Evolutionary conservation across 225 moss, liverwort and hornwort genomes (phyloP).

Genomic region (Takakia lepidozioides): DNA sequence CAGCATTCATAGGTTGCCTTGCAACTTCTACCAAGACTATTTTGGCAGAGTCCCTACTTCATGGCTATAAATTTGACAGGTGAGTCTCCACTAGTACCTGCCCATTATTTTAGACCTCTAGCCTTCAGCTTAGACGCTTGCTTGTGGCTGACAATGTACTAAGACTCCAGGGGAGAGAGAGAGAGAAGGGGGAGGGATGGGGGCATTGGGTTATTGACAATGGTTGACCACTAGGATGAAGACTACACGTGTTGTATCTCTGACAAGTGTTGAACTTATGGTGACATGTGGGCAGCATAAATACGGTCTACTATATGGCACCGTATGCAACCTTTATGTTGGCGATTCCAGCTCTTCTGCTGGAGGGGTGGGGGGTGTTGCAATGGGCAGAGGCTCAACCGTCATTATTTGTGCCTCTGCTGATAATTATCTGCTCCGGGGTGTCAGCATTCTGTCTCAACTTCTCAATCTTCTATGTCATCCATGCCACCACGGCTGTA

Average conservation of each 20-base stretch:
- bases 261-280: too few relatives aligned
- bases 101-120: too few relatives aligned
- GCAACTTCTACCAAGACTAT: constrained; percentile 82
- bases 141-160: too few relatives aligned
- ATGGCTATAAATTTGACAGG: constrained; percentile 82
- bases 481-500: constrained; percentile 72
- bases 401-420: constrained; percentile 26
- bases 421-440: constrained; percentile 60
- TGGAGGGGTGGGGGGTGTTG: constrained; percentile 52
- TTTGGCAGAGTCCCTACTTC: constrained; percentile 66
- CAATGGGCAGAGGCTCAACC: constrained; percentile 28
- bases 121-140: too few relatives aligned
- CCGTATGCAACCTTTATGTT: constrained; percentile 78
- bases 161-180: too few relatives aligned
- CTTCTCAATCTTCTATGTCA: constrained; percentile 79
- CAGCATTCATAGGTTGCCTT: constrained; percentile 69
- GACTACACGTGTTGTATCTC: too few relatives aligned
- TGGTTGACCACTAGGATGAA: too few relatives aligned
- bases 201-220: too few relatives aligned
- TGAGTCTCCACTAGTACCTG: too few relatives aligned
- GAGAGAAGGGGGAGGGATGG: too few relatives aligned
- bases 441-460: constrained; percentile 72
- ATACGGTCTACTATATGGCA: constrained; percentile 81
- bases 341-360: constrained; percentile 45
- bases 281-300: constrained; percentile 70